A percentile compares a stretch with the other conserved stretches of the same genome.
phyloP scores from a whole-genome alignment of 2,329 filamentous ascomycete species.

The Exophiala lecanii-corni region DNA sequence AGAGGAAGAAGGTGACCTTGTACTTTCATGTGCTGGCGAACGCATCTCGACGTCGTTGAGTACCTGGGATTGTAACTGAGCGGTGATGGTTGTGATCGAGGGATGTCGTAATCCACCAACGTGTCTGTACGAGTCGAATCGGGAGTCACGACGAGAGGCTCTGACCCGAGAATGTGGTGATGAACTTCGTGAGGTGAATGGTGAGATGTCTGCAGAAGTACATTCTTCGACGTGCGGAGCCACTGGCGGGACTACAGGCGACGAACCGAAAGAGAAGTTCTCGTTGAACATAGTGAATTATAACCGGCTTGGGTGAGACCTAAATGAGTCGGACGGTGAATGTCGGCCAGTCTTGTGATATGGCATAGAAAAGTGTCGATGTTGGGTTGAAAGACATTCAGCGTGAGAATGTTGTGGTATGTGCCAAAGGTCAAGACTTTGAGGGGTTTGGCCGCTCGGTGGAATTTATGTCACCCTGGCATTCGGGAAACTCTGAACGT shows the following conservation, averaged over 20 bases:
- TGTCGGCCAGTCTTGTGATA: too few relatives aligned
- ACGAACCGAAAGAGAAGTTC: conserved; percentile 25
- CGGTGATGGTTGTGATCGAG: conserved; percentile 24
- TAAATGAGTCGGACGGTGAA: too few relatives aligned
- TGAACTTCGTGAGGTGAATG: conserved; percentile 24
- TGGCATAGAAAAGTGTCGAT: too few relatives aligned
- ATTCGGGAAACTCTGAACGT: not conserved
- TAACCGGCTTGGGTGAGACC: too few relatives aligned
- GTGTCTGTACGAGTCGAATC: conserved; percentile 22
- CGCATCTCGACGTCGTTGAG: conserved; percentile 19
- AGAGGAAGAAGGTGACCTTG: conserved; percentile 12
- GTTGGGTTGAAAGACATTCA: too few relatives aligned
- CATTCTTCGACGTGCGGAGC: conserved; percentile 12
- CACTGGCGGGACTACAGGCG: conserved; percentile 12
- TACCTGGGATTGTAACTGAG: conserved; percentile 24
- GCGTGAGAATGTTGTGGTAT: too few relatives aligned
- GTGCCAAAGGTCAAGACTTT: not conserved
- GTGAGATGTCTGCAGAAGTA: conserved; percentile 24
- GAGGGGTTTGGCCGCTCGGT: not conserved
- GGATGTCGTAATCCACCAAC: conserved; percentile 10
- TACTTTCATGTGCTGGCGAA: conserved; percentile 15
- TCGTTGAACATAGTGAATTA: conserved; percentile 26
- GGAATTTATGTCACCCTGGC: conserved; percentile 2
- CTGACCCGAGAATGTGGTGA: conserved; percentile 17
- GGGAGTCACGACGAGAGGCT: conserved; percentile 20